Conservation (phyloP, 2,329 filamentous ascomycete genomes). For the Thermoascus crustaceus region DNA sequence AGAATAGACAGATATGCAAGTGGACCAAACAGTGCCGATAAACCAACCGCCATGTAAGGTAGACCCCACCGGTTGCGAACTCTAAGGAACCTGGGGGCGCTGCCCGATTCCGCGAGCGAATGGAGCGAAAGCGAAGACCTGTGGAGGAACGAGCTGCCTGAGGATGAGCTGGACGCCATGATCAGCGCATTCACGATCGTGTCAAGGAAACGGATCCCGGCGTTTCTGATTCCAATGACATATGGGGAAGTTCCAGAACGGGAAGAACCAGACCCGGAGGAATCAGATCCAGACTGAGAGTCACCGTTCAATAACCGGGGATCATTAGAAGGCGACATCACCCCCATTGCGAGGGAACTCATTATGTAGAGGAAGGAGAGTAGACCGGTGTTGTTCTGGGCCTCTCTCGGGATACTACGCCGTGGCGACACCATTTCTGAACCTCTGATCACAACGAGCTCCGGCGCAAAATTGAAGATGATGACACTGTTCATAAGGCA, state of each 20-base stretch:
- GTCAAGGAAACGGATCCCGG: slow-evolving; percentile 56
- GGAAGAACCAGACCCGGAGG: not conserved
- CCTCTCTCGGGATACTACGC: slow-evolving; percentile 52
- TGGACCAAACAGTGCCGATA: slow-evolving; percentile 51
- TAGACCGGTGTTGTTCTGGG: slow-evolving; percentile 52
- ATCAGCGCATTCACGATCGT: slow-evolving; percentile 71
- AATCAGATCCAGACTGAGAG: slow-evolving; percentile 41
- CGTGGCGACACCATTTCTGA: slow-evolving; percentile 53
- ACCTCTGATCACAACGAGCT: slow-evolving; percentile 48
- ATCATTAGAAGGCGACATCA: slow-evolving; percentile 51
- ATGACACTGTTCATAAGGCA: slow-evolving; percentile 46
- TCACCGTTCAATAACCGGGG: slow-evolving; percentile 45
- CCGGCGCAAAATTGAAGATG: slow-evolving; percentile 48
- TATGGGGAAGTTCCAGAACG: slow-evolving; percentile 25
- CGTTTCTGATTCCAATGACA: slow-evolving; percentile 39
- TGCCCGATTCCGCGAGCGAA: slow-evolving; percentile 55
- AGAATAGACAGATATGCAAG: slow-evolving; percentile 62
- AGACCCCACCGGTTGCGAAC: slow-evolving; percentile 55
- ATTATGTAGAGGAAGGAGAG: slow-evolving; percentile 56
- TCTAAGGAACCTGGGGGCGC: slow-evolving; percentile 55
- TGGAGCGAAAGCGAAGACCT: slow-evolving; percentile 61
- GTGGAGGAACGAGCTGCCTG: slow-evolving; percentile 70
- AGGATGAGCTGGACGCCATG: slow-evolving; percentile 68
- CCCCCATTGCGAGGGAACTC: slow-evolving; percentile 51
- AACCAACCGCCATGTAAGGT: slow-evolving; percentile 52